A percentile compares a stretch with the other conserved stretches of the same genome.
Evolutionary conservation across 2,329 filamentous ascomycete genomes (phyloP).

Genomic region (Monosporascus sp.): DNA sequence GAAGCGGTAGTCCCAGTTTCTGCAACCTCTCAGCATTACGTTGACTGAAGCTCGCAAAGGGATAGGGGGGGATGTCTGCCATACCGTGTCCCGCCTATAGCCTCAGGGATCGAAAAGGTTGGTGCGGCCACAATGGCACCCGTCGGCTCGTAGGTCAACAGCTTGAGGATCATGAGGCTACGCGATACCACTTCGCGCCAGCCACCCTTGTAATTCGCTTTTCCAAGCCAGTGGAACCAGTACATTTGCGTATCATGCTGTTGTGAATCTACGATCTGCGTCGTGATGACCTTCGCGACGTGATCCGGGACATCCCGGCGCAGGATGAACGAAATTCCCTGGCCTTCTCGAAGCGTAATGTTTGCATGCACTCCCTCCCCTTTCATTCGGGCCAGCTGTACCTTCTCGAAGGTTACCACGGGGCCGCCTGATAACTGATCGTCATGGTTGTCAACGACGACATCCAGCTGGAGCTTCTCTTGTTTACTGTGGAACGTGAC

Average conservation of each 20-base stretch:
- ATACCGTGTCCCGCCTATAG: slow-evolving; percentile 57
- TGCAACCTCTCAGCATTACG: slow-evolving; percentile 15
- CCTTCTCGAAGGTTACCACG: slow-evolving; percentile 49
- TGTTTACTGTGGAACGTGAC: slow-evolving; percentile 57
- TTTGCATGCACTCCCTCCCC: slow-evolving; percentile 59
- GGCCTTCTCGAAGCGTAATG: slow-evolving; percentile 58
- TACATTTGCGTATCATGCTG: slow-evolving; percentile 66
- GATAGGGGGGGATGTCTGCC: background rate
- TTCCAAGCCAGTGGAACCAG: slow-evolving; percentile 69
- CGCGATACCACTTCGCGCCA: slow-evolving; percentile 68
- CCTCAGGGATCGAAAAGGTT: slow-evolving; percentile 72
- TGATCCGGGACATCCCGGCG: slow-evolving; percentile 57
- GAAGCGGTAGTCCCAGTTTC: slow-evolving; percentile 70
- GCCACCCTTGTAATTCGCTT: slow-evolving; percentile 64
- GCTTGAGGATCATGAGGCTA: slow-evolving; percentile 69
- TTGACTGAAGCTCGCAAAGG: background rate
- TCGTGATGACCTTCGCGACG: slow-evolving; percentile 53
- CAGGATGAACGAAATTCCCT: slow-evolving; percentile 64
- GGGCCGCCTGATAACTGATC: slow-evolving; percentile 43
- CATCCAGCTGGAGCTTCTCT: slow-evolving; percentile 60
- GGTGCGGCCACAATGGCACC: slow-evolving; percentile 73
- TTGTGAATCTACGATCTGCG: slow-evolving; percentile 51
- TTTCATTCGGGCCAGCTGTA: slow-evolving; percentile 43
- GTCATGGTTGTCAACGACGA: slow-evolving; percentile 58
- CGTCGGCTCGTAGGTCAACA: slow-evolving; percentile 73